A percentile compares a stretch with the other conserved stretches of the same genome.
Evolutionary conservation across 1,284 basidiomycete species (phyloP).

Genomic region (Rhodotorula sp.): DNA sequence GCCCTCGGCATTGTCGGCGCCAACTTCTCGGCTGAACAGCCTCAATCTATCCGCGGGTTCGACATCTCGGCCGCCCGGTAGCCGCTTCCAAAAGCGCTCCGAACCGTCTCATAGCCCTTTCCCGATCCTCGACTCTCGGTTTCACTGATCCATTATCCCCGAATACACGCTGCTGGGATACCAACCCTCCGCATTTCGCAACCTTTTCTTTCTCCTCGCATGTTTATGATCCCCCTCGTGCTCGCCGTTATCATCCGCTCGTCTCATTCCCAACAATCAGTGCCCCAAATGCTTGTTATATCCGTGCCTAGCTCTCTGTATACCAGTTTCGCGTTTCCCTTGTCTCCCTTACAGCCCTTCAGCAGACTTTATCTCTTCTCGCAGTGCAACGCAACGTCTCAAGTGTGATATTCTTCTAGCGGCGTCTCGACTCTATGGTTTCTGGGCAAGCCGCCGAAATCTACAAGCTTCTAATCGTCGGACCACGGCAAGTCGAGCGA

Average conservation of each 20-base stretch:
- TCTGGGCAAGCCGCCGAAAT: background rate
- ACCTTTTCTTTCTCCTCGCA: background rate
- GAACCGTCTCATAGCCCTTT: background rate
- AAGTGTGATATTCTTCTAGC: background rate
- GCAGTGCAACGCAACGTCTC: background rate
- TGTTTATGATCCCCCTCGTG: background rate
- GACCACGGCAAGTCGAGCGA: background rate
- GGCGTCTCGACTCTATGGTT: background rate
- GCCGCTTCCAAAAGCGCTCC: background rate
- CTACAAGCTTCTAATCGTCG: too few species aligned
- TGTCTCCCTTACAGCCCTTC: background rate
- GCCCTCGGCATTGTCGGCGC: background rate
- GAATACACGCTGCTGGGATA: background rate
- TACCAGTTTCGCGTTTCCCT: background rate
- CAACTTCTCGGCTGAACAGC: background rate
- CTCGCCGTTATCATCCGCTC: background rate
- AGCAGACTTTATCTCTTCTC: background rate
- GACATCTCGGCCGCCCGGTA: background rate
- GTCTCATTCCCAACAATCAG: too few species aligned
- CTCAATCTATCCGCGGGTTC: constrained; percentile 3
- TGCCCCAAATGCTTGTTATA: background rate
- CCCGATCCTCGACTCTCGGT: background rate
- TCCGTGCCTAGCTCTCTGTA: background rate
- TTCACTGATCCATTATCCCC: background rate
- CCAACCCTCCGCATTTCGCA: background rate